phyloP scores from a whole-genome alignment of 768 basidiomycete genomes.

The Podaxis carcinomalis region DNA sequence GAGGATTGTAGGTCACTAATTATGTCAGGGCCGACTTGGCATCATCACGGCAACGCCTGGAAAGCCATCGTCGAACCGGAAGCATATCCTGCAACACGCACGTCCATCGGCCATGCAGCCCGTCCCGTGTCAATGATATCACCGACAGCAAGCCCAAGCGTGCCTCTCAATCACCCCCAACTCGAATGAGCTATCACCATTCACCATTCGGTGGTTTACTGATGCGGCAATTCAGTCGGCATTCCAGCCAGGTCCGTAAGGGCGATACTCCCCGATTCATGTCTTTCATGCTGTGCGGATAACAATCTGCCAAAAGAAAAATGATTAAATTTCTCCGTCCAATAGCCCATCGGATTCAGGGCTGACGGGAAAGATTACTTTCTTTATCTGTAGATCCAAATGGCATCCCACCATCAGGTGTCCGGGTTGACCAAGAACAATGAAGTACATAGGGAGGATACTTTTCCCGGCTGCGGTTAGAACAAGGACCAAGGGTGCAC shows the following conservation, averaged over 20 bases:
- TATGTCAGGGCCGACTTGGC: background rate
- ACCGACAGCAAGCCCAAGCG: background rate
- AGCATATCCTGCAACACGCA: background rate
- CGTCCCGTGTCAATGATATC: background rate
- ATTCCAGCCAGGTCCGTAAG: background rate
- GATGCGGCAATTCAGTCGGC: background rate
- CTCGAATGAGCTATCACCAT: background rate
- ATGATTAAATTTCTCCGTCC: too few relatives aligned
- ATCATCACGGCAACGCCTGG: background rate
- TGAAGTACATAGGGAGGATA: background rate
- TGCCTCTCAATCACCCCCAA: background rate
- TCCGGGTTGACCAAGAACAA: background rate
- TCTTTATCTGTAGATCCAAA: background rate
- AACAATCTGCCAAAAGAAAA: background rate
- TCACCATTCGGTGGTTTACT: background rate
- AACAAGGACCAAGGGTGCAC: background rate
- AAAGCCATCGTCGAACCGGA: background rate
- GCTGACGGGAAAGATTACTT: background rate
- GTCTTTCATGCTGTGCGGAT: background rate
- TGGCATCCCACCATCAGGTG: background rate
- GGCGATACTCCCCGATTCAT: background rate
- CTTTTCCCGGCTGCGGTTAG: background rate
- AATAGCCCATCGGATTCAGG: background rate
- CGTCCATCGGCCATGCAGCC: background rate
- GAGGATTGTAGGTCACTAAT: background rate